A percentile compares a stretch with the other conserved stretches of the same genome.
phyloP scores from a whole-genome alignment of 2,329 filamentous ascomycete genomes.

The Paracoccidioides lutzii region DNA sequence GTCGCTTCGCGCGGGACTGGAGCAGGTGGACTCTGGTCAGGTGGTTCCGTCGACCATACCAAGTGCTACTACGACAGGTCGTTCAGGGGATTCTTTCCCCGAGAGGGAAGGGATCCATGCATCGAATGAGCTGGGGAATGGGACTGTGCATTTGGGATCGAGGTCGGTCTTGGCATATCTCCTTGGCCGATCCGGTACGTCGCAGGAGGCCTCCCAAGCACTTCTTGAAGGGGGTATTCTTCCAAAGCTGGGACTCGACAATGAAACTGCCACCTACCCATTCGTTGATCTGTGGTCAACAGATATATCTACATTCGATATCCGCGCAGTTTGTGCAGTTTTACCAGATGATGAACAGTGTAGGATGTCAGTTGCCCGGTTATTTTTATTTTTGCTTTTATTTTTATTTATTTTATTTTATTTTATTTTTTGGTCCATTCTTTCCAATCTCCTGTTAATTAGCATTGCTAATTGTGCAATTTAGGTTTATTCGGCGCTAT shows the following conservation, averaged over 20 bases:
- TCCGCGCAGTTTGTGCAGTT: constrained; percentile 45
- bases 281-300: constrained; percentile 54
- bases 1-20: constrained; percentile 27
- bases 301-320: constrained; percentile 44
- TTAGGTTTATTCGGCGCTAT: constrained; percentile 10
- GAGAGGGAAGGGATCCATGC: constrained; percentile 46
- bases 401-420: not conserved
- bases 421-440: not conserved
- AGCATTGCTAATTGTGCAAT: not conserved
- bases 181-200: constrained; percentile 38
- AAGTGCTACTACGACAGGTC: constrained; percentile 1
- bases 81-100: constrained; percentile 3
- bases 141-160: constrained; percentile 49
- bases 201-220: constrained; percentile 35
- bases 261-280: constrained; percentile 51
- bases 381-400: not conserved
- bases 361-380: constrained; percentile 30
- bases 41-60: constrained; percentile 4
- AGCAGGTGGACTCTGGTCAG: constrained; percentile 23
- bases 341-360: constrained; percentile 47
- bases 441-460: not conserved
- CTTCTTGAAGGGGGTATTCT: constrained; percentile 49
- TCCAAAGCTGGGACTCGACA: constrained; percentile 50
- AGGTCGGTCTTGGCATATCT: constrained; percentile 51
- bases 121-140: constrained; percentile 45